Evolutionary conservation across 2,329 filamentous ascomycete genomes (phyloP).

Genomic region (Penicillium psychrosexuale): DNA sequence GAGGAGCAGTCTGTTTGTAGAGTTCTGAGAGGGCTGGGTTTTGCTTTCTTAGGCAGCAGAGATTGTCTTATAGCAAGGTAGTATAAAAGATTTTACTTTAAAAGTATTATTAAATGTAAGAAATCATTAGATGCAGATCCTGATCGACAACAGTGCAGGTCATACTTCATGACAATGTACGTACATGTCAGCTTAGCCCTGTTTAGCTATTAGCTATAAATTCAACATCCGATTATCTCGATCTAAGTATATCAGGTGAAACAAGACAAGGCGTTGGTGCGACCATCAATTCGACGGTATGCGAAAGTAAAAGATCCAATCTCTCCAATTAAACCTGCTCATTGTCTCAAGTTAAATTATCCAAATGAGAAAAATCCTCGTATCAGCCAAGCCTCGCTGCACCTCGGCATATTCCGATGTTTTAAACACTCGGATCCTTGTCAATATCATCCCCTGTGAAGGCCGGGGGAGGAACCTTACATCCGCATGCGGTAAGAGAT

Average conservation of each 20-base stretch:
- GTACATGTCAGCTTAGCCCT: constrained; percentile 23
- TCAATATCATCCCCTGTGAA: constrained; percentile 9
- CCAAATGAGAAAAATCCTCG: background rate
- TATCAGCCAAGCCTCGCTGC: constrained; percentile 3
- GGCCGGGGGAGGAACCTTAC: background rate
- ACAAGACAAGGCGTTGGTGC: background rate
- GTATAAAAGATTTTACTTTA: background rate
- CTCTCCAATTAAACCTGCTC: background rate
- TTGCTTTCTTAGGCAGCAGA: constrained; percentile 12
- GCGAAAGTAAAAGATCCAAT: background rate
- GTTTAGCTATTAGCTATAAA: constrained; percentile 3
- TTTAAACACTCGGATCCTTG: constrained; percentile 8
- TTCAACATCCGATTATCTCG: background rate
- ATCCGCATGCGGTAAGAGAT: background rate
- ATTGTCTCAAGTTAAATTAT: background rate
- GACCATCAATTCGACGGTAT: background rate
- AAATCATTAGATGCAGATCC: constrained; percentile 6
- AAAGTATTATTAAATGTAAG: background rate
- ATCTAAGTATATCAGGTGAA: background rate
- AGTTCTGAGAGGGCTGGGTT: background rate
- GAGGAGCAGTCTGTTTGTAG: constrained; percentile 5
- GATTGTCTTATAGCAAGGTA: constrained; percentile 1
- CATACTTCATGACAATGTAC: constrained; percentile 13
- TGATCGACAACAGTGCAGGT: constrained; percentile 23
- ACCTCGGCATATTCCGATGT: constrained; percentile 19